Percentiles rank a stretch among this genome's conserved stretches.
phyloP scores from a whole-genome alignment of 345 rosid species.

The Hypericum androsaemum region DNA sequence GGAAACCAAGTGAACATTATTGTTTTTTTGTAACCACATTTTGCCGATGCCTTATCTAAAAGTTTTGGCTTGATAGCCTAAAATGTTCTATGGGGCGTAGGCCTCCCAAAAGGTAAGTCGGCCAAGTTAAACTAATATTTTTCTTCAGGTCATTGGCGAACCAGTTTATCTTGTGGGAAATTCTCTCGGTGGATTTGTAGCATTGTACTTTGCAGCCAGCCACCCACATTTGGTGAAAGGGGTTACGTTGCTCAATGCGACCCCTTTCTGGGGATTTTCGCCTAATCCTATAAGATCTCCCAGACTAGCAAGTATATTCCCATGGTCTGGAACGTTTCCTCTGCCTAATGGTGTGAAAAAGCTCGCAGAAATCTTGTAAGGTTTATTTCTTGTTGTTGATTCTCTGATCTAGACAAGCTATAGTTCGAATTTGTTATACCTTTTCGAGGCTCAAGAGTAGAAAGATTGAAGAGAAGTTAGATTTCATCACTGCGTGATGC shows the following conservation, averaged over 20 bases:
- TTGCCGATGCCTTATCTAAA: too few relatives aligned
- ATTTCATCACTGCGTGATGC: too few relatives aligned
- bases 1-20: too few relatives aligned
- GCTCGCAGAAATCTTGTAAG: slow-evolving; percentile 67
- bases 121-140: background rate
- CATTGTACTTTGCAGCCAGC: slow-evolving; percentile 75
- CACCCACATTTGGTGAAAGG: slow-evolving; percentile 84
- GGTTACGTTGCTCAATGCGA: slow-evolving; percentile 79
- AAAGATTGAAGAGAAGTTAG: too few relatives aligned
- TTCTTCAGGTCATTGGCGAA: slow-evolving; percentile 70
- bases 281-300: slow-evolving; percentile 82
- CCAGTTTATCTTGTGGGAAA: slow-evolving; percentile 86
- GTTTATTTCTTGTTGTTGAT: slow-evolving; percentile 3
- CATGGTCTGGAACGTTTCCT: slow-evolving; percentile 92
- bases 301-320: slow-evolving; percentile 52
- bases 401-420: too few relatives aligned
- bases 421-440: too few relatives aligned
- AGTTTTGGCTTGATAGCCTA: too few relatives aligned
- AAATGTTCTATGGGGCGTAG: too few relatives aligned
- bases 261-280: slow-evolving; percentile 97
- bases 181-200: slow-evolving; percentile 89
- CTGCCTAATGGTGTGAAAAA: slow-evolving; percentile 70
- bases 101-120: too few relatives aligned
- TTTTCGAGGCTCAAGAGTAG: too few relatives aligned
- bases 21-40: too few relatives aligned